Evolutionary conservation across 2,329 filamentous ascomycete genomes (phyloP), one percentile per base, ranked within the genome.

Genomic region (Nothophaeocryptopus gaeumannii): DNA sequence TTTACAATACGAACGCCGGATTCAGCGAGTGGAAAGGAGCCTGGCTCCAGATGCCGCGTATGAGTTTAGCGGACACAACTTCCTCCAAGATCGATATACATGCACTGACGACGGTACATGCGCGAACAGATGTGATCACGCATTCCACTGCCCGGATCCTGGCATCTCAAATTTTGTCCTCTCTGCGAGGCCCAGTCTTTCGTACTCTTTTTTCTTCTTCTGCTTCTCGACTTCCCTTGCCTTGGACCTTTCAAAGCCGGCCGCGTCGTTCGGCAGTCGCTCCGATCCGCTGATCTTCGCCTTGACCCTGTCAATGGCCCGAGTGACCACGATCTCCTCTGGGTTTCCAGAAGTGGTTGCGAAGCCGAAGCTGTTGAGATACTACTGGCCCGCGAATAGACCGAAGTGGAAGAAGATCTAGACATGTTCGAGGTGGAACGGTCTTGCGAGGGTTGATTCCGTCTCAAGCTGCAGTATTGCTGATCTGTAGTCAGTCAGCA

Each of bases 171-270:
- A 54, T 47, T 45, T 55, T 10, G 50, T 53, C 13, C 47, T 42
- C 5, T 57, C 45, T 4, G 39, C 39, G 26, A 60, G 39, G 8
- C 54, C 55, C 15, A 56, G 37, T 30, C 39, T 45, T 40, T 54
- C 50, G 41, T 55, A 59, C 49, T 55, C 54, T 38, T 59, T 47
- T 41, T 50, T 55, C 36, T 50, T 45, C 36, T 51, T 51, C 30
- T 55, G 50, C 48, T 49, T 50, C 52, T 58, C 47, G 20, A 50
- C 32, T 15, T 50, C 56, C 45, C 50, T 58, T 16, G 37, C 47
- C 41, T 58, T 46, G 20, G 39, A 43, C 30, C 39, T 47, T 39
- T 57, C 45, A 37, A 50, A 55, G 9, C 45, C 43, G 11, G 15
- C 15, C 20, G 45, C 35, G 32, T 45, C 37, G 30, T 20, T 36